Base-by-base conservation (phyloP, 2,329 filamentous ascomycete species). In the Orbilia blumenaviensis region DNA sequence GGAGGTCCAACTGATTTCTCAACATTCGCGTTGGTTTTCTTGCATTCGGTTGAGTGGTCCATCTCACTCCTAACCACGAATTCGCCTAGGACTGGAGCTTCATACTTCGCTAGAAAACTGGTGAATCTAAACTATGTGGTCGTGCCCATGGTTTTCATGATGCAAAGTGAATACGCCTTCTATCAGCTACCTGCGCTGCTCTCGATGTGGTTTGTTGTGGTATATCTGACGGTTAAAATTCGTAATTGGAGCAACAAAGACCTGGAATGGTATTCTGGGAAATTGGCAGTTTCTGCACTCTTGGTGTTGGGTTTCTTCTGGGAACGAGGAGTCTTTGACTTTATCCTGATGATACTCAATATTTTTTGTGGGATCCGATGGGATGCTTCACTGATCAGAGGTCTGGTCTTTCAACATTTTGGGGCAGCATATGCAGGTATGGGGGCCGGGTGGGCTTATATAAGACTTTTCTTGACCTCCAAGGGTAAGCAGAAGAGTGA, bases 11-110 rank as follows among this genome's bases (percentile, higher is more conserved):
- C 5, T 83, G 83, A 75, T 80, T 82, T 1, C 81, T 88, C 3
- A 85, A 85, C 79, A 84, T 88, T 32, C 88, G 89, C 71, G 10
- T 46, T 75, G 10, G 4, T 91, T 27, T 90, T 90, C 80, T 84
- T 90, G 77, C 88, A 86, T 14, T 86, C 86, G 6, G 90, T 87
- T 78, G 88, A 88, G 0, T 89, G 91, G 79, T 85, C 88, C 0
- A 81, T 85, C 6, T 89, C 87, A 80, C 87, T 90, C 73, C 81
- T 89, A 7, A 83, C 83, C 60, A 23, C 32, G 9, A 38, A 6
- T 14, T 88, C 84, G 62, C 3, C 56, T 0, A n/a, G 46, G 2
- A 83, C 83, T 32, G 88, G 66, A 10, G 52, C 32, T 12, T 42
- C 12, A 2, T 85, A 88, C 21, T 81, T 87, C n/a, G 83, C 84